Evolutionary conservation across 1,284 basidiomycete species (phyloP), one percentile per base, ranked within the genome.

Genomic region (Papiliotrema nemorosa): DNA sequence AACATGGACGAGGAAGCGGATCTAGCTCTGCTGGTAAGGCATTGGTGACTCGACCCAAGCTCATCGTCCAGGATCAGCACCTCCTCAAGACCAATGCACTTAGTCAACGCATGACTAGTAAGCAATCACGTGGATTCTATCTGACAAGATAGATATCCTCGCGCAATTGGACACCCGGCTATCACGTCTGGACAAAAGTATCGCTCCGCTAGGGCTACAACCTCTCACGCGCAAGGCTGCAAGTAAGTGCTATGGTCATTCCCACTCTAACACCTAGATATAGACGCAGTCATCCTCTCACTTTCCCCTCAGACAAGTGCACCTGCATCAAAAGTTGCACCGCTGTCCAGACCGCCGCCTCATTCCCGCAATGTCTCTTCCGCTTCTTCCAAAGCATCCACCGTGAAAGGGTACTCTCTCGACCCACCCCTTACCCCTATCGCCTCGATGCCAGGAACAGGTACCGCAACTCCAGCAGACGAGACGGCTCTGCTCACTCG

Each of bases 1-100:
- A 47, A 39, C 24, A 72, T 75, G 64, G 69, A 75, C 57, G 71
- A 74, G 47, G 70, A 72, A 49, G 70, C 72, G 12, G 72, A 75
- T 53, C 55, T 75, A 5, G 70, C 69, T 3, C 54, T 75, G 52
- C 64, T 73, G 25, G 64, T 68, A 12, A 39, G 21, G 29, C 24
- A 7, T 20, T 20, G 18, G 18, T 16, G 13, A 21, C 22, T 41
- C 20, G 18, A 18, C 22, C 39, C 7, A n/a, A 44, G 47, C 52
- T 41, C 36, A 38, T 6, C 26, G 20, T 20, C 12, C 58, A 73
- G 66, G 71, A 74, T 53, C 73, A 75, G 57, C 71, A 74, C 46
- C 60, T 75, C 36, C 58, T 70, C 34, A 73, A 74, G 55, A 75
- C 73, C 16, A 75, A 75, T 58, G 53, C 62, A 12, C 56, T 75